Conservation (phyloP, 352 stramenopile genomes). For the Globisporangium irregulare region DNA sequence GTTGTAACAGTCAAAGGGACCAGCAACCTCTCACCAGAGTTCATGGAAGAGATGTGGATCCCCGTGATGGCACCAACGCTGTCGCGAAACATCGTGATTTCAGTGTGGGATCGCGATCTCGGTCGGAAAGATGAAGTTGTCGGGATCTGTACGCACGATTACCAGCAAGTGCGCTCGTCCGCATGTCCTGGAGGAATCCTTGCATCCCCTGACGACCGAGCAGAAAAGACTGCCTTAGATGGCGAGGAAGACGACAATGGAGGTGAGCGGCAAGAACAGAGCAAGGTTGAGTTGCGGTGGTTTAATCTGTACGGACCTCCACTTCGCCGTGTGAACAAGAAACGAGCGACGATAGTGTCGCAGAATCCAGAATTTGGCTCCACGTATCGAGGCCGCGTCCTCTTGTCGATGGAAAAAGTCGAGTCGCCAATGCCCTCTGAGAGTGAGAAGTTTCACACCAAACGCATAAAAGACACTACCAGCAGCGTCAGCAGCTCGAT, state of each 20-base stretch:
- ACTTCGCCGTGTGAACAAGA: constrained; percentile 47
- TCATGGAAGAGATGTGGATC: constrained; percentile 85
- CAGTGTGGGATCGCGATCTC: constrained; percentile 79
- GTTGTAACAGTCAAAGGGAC: constrained; percentile 65
- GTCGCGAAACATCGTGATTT: constrained; percentile 65
- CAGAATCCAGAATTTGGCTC: constrained; percentile 67
- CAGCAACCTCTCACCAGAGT: constrained; percentile 46
- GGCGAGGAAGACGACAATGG: background rate
- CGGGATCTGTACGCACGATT: constrained; percentile 66
- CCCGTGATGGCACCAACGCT: constrained; percentile 77
- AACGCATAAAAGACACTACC: constrained; percentile 36
- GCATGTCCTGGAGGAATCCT: constrained; percentile 28
- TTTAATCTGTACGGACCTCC: constrained; percentile 88
- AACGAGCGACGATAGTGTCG: constrained; percentile 46
- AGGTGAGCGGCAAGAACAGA: background rate
- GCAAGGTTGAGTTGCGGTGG: constrained; percentile 51
- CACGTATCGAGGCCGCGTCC: constrained; percentile 73
- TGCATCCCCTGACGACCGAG: background rate
- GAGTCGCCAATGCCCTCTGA: constrained; percentile 34
- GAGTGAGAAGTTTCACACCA: constrained; percentile 58
- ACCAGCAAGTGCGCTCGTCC: constrained; percentile 44
- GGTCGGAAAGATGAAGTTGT: constrained; percentile 72
- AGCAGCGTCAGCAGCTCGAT: constrained; percentile 17
- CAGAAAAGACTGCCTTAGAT: constrained; percentile 4
- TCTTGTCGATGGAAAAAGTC: constrained; percentile 75